A percentile compares a stretch with the other conserved stretches of the same genome.
These are phyloP conservation scores for Cordyceps fumosorosea DNA, from an alignment of 2,329 filamentous ascomycete genomes.

Conservation along the genomic window DNA sequence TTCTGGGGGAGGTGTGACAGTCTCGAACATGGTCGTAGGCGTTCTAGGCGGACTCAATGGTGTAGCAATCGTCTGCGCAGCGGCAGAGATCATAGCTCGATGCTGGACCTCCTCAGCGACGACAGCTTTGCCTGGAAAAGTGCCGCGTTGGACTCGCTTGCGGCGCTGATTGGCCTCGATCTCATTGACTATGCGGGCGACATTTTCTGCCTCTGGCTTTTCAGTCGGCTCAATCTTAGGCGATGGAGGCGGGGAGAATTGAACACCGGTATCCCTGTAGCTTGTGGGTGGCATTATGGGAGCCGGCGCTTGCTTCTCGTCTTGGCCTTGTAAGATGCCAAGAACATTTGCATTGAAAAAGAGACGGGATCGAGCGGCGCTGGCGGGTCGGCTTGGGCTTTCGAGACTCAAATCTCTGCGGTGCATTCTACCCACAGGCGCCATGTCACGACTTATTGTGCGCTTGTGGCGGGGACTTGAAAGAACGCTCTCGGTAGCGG, in stretches of 20 bases:
- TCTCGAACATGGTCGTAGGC: slow-evolving; percentile 45
- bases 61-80: slow-evolving; percentile 56
- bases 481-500: slow-evolving; percentile 57
- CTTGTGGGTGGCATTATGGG: slow-evolving; percentile 21
- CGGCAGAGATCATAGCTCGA: slow-evolving; percentile 54
- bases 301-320: slow-evolving; percentile 35
- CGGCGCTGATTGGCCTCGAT: slow-evolving; percentile 68
- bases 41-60: slow-evolving; percentile 60
- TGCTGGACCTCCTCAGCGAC: slow-evolving; percentile 41
- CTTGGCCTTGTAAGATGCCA: slow-evolving; percentile 49
- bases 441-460: slow-evolving; percentile 52
- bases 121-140: slow-evolving; percentile 34
- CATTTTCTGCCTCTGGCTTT: slow-evolving; percentile 36
- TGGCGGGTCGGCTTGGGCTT: slow-evolving; percentile 49
- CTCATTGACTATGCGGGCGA: slow-evolving; percentile 39
- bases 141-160: slow-evolving; percentile 53
- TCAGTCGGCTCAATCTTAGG: slow-evolving; percentile 43
- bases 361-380: slow-evolving; percentile 46
- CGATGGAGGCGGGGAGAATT: slow-evolving; percentile 78
- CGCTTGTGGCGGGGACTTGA: slow-evolving; percentile 46
- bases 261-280: slow-evolving; percentile 70
- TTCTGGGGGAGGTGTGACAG: slow-evolving; percentile 35
- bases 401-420: slow-evolving; percentile 52
- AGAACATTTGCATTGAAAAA: slow-evolving; percentile 49
- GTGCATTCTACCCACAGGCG: slow-evolving; percentile 38